These are phyloP conservation scores for Xylaria grammica DNA, from an alignment of 495 filamentous ascomycete genomes.

Conservation along the genomic window DNA sequence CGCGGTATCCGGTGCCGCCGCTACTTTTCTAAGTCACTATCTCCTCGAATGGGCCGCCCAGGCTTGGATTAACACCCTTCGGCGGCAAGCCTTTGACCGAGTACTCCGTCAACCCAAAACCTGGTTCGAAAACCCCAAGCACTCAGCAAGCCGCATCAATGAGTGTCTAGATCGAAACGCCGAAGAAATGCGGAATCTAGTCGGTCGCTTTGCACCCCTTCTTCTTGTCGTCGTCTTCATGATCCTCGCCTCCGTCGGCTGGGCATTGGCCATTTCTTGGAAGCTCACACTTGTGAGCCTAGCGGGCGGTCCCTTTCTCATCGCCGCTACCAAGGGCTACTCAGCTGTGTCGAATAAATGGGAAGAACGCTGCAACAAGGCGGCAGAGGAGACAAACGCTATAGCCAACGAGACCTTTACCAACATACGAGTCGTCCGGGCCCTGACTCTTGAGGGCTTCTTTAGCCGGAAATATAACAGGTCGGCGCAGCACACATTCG, in stretches of 20 bases:
- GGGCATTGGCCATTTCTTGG: conserved; percentile 80
- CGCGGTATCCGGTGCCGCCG: conserved; percentile 66
- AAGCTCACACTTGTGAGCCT: conserved; percentile 81
- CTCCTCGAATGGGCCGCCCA: conserved; percentile 74
- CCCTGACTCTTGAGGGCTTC: conserved; percentile 75
- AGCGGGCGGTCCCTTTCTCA: conserved; percentile 68
- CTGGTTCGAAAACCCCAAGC: conserved; percentile 81
- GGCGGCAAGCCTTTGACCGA: conserved; percentile 68
- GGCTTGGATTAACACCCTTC: conserved; percentile 76
- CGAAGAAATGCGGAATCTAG: conserved; percentile 84
- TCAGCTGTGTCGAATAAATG: conserved; percentile 66
- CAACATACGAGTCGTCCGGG: conserved; percentile 81
- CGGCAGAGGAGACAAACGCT: conserved; percentile 56
- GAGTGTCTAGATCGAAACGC: conserved; percentile 80
- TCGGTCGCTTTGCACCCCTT: conserved; percentile 77
- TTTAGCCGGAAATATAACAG: conserved; percentile 71
- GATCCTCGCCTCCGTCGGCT: conserved; percentile 68
- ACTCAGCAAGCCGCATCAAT: conserved; percentile 65
- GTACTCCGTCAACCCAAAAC: conserved; percentile 78
- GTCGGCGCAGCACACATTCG: conserved; percentile 54
- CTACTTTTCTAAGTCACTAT: conserved; percentile 70
- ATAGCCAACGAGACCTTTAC: conserved; percentile 80
- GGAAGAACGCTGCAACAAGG: conserved; percentile 71
- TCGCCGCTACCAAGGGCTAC: conserved; percentile 66
- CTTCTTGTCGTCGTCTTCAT: conserved; percentile 68